A percentile compares a stretch with the other conserved stretches of the same genome.
phyloP scores from a whole-genome alignment of 768 basidiomycete genomes.

The Phaeolepiota aurea region DNA sequence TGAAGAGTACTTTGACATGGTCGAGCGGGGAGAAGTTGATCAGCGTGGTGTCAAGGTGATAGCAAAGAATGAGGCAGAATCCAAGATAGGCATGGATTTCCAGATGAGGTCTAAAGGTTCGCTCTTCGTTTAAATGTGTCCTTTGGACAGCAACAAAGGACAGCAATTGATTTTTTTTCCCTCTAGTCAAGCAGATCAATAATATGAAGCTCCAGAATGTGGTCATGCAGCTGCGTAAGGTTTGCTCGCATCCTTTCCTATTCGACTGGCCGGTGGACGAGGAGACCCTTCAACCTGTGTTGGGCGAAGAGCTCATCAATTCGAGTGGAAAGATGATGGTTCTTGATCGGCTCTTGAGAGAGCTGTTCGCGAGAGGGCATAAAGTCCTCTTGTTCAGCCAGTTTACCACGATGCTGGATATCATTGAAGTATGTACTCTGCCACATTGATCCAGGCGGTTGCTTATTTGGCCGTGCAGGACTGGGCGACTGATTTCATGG shows the following conservation, averaged over 20 bases:
- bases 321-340: conserved; percentile 97
- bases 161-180: conserved; percentile 1
- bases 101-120: conserved; percentile 52
- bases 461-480: conserved; percentile 33
- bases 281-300: conserved; percentile 46
- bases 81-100: conserved; percentile 49
- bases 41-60: conserved; percentile 25
- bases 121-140: conserved; percentile 7
- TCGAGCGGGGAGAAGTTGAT: conserved; percentile 41
- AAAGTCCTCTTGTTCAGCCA: conserved; percentile 88
- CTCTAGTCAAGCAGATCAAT: conserved; percentile 73
- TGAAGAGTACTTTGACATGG: conserved; percentile 55
- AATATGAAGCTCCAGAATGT: conserved; percentile 92
- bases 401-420: conserved; percentile 93
- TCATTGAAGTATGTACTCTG: conserved; percentile 64
- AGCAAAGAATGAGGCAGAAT: conserved; percentile 35
- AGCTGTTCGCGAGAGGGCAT: conserved; percentile 70
- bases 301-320: conserved; percentile 76
- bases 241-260: conserved; percentile 87
- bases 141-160: not conserved
- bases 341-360: conserved; percentile 78
- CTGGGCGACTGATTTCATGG: conserved; percentile 83
- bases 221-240: conserved; percentile 96
- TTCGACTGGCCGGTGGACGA: conserved; percentile 79
- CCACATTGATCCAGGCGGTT: not conserved